Conservation (phyloP, 2,329 filamentous ascomycete genomes). For the Sordariomycetes sp. region DNA sequence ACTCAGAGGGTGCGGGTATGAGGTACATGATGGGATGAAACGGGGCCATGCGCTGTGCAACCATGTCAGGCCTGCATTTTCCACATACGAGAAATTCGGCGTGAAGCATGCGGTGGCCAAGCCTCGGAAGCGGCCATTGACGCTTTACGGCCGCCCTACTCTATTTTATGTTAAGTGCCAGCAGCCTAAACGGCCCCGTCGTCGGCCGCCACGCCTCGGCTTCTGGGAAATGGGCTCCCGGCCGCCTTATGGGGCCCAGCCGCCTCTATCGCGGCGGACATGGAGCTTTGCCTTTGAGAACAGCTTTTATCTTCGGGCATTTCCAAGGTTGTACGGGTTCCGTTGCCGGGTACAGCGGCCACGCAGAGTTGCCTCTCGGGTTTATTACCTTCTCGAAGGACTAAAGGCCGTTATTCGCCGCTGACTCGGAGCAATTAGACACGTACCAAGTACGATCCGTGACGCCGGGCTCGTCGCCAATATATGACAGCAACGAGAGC, state of each 20-base stretch:
- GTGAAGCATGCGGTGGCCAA: neutral
- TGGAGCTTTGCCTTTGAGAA: no score
- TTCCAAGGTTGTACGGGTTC: no score
- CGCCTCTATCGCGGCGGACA: neutral
- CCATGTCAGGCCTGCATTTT: neutral
- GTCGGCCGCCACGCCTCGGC: neutral
- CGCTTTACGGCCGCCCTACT: neutral
- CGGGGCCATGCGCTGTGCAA: neutral
- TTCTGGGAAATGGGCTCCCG: neutral
- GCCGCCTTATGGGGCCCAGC: neutral
- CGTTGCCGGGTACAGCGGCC: no score
- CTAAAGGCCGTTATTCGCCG: no score
- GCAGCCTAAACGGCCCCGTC: neutral
- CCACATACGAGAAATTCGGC: neutral
- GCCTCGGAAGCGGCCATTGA: neutral
- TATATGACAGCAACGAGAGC: no score
- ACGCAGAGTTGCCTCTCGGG: no score
- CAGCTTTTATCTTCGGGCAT: no score
- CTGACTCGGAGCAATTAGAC: no score
- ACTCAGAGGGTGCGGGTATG: neutral
- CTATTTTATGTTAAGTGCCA: neutral
- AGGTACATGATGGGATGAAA: neutral
- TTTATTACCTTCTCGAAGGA: no score
- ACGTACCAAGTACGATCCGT: no score
- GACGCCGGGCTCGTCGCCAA: no score